phyloP scores from a whole-genome alignment of 768 basidiomycete genomes.

The Rossbeevera mucosa region DNA sequence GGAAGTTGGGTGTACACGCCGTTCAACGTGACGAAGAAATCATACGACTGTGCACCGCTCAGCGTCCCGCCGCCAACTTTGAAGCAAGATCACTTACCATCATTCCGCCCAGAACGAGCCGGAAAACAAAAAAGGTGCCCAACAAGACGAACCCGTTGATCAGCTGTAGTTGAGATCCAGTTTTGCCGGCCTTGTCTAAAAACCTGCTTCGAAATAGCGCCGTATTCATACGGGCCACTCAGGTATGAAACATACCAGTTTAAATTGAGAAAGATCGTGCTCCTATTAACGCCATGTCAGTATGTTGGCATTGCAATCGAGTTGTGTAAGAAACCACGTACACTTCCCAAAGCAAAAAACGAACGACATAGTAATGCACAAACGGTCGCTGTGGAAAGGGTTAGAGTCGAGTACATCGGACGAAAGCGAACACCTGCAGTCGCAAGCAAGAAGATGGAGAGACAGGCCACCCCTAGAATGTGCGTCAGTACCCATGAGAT shows the following conservation, averaged over 20 bases:
- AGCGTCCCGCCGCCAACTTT: neutral
- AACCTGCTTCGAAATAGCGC: constrained; percentile 42
- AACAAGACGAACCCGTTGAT: constrained; percentile 70
- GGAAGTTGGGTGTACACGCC: constrained; percentile 53
- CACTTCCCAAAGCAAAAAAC: constrained; percentile 83
- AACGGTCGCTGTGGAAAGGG: constrained; percentile 55
- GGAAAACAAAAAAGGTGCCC: constrained; percentile 60
- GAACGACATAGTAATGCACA: constrained; percentile 69
- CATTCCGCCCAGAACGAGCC: constrained; percentile 67
- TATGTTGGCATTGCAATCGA: neutral
- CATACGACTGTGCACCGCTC: constrained; percentile 46
- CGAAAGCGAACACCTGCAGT: constrained; percentile 48
- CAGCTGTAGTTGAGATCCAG: constrained; percentile 62
- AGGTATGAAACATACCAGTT: constrained; percentile 57
- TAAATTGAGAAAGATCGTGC: constrained; percentile 83
- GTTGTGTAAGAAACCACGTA: constrained; percentile 30
- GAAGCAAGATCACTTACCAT: constrained; percentile 22
- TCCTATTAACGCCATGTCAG: constrained; percentile 36
- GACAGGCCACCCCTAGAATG: constrained; percentile 54
- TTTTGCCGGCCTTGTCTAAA: constrained; percentile 70
- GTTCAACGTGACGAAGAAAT: constrained; percentile 60
- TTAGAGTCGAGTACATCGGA: constrained; percentile 6
- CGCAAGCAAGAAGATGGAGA: constrained; percentile 59
- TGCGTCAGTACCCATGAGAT: constrained; percentile 1
- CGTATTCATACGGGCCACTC: neutral